phyloP scores from a whole-genome alignment of 192 early-diverging fungal genomes.

The Lunasporangiospora selenospora region DNA sequence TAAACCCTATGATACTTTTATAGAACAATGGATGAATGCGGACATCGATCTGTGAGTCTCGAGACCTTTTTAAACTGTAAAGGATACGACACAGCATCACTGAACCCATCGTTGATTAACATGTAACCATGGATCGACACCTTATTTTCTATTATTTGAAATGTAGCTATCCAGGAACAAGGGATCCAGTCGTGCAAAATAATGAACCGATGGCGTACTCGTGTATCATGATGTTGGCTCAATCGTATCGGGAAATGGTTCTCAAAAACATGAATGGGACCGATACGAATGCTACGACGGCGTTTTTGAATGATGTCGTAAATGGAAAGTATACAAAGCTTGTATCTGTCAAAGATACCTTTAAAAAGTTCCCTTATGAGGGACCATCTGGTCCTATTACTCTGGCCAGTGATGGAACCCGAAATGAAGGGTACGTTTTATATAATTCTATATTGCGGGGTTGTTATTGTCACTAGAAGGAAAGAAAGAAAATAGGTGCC shows the following conservation, averaged over 20 bases:
- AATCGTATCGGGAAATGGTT: slow-evolving; percentile 39
- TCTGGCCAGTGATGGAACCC: slow-evolving; percentile 14
- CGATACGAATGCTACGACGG: no score
- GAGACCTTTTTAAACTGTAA: no score
- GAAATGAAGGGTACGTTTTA: slow-evolving; percentile 12
- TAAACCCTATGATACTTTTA: slow-evolving; percentile 50
- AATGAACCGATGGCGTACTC: slow-evolving; percentile 57
- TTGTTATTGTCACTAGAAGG: no score
- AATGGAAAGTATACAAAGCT: slow-evolving; percentile 11
- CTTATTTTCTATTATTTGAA: neutral
- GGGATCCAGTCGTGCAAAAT: slow-evolving; percentile 28
- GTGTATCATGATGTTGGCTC: slow-evolving; percentile 56
- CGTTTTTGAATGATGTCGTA: no score
- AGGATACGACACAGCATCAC: no score
- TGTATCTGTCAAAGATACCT: neutral
- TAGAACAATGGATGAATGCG: slow-evolving; percentile 45
- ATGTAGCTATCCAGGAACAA: slow-evolving; percentile 52
- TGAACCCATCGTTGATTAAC: no score
- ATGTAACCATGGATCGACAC: no score
- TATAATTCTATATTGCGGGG: no score
- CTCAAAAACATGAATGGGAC: slow-evolving; percentile 5
- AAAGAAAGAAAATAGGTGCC: no score
- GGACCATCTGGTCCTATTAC: slow-evolving; percentile 22
- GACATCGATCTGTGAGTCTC: no score
- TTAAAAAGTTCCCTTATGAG: neutral